Conservation (phyloP, 1,284 basidiomycete genomes). For the Stygiomarasmius scandens region DNA sequence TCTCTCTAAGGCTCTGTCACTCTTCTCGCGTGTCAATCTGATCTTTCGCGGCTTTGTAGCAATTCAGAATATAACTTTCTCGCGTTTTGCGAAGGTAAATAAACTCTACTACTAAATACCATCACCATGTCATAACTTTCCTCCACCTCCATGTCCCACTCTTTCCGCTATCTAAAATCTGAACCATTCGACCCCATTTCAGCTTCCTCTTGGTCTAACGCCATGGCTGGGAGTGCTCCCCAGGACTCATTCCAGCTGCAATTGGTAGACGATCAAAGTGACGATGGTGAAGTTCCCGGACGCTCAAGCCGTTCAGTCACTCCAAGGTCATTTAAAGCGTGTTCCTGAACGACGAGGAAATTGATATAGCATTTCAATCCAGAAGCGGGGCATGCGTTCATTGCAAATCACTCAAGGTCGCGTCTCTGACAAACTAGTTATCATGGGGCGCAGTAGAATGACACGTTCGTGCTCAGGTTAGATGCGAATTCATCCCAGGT, state of each 20-base stretch:
- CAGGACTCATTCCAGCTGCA: neutral
- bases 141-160: neutral
- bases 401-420: conserved; percentile 62
- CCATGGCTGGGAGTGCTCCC: neutral
- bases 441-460: neutral
- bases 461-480: conserved; percentile 39
- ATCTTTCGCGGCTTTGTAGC: too few relatives aligned
- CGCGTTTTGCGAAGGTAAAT: too few relatives aligned
- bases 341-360: neutral
- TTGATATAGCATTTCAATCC: neutral
- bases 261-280: conserved; percentile 6
- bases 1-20: neutral
- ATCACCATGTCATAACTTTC: too few relatives aligned
- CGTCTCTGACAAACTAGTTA: neutral
- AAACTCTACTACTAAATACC: too few relatives aligned
- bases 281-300: conserved; percentile 5
- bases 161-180: neutral
- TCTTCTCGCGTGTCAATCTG: neutral
- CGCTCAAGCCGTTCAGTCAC: neutral
- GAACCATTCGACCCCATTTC: neutral
- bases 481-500: conserved; percentile 50
- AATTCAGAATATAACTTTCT: too few relatives aligned
- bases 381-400: conserved; percentile 56
- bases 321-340: conserved; percentile 1
- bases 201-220: neutral